Conservation (phyloP, 164 flowering plant genomes). For the Vitis amurensis region DNA sequence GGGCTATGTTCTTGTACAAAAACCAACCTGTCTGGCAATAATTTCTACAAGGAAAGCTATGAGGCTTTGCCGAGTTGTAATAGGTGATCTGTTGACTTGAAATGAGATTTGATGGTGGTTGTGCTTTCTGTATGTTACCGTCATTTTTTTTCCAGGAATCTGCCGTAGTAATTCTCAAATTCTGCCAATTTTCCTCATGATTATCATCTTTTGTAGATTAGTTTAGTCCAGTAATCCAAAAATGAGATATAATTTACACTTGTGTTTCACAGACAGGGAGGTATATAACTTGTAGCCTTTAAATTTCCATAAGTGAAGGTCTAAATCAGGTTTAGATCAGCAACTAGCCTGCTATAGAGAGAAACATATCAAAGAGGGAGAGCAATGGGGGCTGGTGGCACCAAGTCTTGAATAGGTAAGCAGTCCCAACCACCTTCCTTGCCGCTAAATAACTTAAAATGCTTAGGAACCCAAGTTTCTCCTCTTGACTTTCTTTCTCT, state of each 20-base stretch:
- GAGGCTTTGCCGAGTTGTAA: not conserved
- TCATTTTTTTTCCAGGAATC: too few relatives aligned
- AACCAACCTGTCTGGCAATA: not conserved
- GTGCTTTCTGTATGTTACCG: too few relatives aligned
- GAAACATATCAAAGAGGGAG: constrained; percentile 19
- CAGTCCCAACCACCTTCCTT: constrained; percentile 61
- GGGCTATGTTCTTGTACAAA: not conserved
- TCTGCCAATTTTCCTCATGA: too few relatives aligned
- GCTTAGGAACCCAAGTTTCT: constrained; percentile 58
- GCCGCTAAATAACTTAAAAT: constrained; percentile 45
- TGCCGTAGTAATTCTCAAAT: too few relatives aligned
- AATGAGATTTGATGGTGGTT: too few relatives aligned
- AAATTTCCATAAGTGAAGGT: too few relatives aligned
- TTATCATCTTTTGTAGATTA: too few relatives aligned
- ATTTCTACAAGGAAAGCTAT: not conserved
- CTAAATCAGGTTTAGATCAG: not conserved
- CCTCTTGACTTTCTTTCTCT: constrained; percentile 49
- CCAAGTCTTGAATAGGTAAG: constrained; percentile 38
- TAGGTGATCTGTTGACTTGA: too few relatives aligned
- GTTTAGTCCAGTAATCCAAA: too few relatives aligned
- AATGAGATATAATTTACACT: too few relatives aligned
- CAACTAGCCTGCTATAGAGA: not conserved
- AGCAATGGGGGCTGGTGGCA: constrained; percentile 65
- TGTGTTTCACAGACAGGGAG: too few relatives aligned
- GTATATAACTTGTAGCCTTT: too few relatives aligned